phyloP scores from a whole-genome alignment of 1,139 yeast genomes.

The Pichia sp. region DNA sequence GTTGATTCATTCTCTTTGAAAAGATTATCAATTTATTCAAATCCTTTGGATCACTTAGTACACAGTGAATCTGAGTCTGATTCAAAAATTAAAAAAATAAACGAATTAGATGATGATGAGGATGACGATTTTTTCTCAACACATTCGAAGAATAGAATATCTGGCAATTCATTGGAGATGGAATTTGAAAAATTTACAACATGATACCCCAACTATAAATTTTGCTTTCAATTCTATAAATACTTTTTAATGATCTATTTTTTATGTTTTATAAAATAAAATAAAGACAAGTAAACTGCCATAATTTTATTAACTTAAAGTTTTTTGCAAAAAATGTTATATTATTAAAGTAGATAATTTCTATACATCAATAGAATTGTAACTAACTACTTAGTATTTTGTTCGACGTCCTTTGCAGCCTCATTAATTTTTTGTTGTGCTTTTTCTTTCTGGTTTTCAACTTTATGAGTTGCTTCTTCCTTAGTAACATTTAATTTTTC shows the following conservation, averaged over 20 bases:
- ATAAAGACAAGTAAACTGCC: no score
- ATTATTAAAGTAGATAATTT: not conserved
- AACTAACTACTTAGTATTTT: no score
- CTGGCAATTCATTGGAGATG: conserved; percentile 1
- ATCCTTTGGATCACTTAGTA: not conserved
- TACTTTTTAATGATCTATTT: no score
- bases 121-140: conserved; percentile 2
- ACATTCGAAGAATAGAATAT: not conserved
- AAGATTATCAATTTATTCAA: conserved; percentile 1
- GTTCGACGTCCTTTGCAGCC: not conserved
- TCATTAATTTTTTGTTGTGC: conserved; percentile 6
- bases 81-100: not conserved
- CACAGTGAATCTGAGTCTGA: not conserved
- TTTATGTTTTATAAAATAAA: no score
- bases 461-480: conserved; percentile 11
- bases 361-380: no score
- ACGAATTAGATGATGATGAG: not conserved
- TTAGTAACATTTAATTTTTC: conserved; percentile 12
- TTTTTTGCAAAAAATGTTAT: not conserved
- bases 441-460: conserved; percentile 4
- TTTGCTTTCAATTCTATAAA: no score
- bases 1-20: not conserved
- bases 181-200: conserved; percentile 12
- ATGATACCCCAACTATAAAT: not conserved
- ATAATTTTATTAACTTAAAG: no score